Conservation (phyloP, 345 rosid species). For the Hibiscus mutabilis region DNA sequence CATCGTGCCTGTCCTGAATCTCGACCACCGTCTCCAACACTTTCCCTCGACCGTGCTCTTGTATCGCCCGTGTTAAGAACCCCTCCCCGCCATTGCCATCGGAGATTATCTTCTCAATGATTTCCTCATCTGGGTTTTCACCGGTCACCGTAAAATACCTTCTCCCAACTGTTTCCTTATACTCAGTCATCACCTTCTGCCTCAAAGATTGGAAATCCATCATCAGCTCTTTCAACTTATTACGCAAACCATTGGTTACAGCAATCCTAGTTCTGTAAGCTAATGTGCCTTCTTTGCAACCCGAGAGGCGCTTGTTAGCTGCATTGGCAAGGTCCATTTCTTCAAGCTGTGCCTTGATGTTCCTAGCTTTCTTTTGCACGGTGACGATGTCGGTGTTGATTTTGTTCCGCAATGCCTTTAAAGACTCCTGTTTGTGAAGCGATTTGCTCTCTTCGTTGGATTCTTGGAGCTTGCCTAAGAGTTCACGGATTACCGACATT, state of each 20-base stretch:
- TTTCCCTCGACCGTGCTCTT: conserved; percentile 92
- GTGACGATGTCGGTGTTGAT: conserved; percentile 24
- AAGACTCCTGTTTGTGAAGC: conserved; percentile 62
- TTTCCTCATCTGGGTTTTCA: conserved; percentile 69
- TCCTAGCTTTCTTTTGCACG: not conserved
- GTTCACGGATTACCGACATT: conserved; percentile 61
- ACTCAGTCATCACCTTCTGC: conserved; percentile 87
- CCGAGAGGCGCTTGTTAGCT: not conserved
- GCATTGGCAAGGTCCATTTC: conserved; percentile 1
- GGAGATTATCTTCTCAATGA: conserved; percentile 75
- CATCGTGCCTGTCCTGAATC: conserved; percentile 85
- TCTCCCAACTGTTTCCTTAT: conserved; percentile 81
- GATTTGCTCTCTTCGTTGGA: conserved; percentile 76
- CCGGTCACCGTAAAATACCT: conserved; percentile 92
- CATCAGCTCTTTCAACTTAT: conserved; percentile 84
- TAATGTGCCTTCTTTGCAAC: conserved; percentile 43
- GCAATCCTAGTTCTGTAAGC: conserved; percentile 72
- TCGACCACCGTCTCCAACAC: conserved; percentile 87
- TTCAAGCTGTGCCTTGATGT: not conserved
- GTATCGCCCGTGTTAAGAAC: conserved; percentile 58
- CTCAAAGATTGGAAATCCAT: conserved; percentile 90
- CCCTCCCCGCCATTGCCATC: conserved; percentile 69
- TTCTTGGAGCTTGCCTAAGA: conserved; percentile 48
- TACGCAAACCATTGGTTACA: conserved; percentile 71
- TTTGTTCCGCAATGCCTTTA: conserved; percentile 51